Evolutionary conservation across 2,329 filamentous ascomycete genomes (phyloP).

Genomic region (Teratosphaeria zuluensis): DNA sequence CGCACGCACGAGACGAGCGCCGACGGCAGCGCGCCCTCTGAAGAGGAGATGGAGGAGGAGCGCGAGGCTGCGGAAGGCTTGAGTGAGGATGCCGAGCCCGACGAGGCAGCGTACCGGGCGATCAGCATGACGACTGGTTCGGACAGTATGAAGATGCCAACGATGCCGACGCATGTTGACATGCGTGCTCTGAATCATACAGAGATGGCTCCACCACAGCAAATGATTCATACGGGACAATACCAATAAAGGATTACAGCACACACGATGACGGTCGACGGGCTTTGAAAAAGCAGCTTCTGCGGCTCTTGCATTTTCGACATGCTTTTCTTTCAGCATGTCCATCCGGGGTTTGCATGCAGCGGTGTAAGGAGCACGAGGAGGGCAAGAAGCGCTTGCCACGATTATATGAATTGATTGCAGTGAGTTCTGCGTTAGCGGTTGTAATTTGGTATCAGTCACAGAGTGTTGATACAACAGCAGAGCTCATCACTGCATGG

Average conservation of each 20-base stretch:
- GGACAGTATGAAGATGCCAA: conserved; percentile 22
- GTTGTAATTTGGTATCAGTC: not conserved
- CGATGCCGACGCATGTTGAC: conserved; percentile 26
- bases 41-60: conserved; percentile 81
- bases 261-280: not conserved
- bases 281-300: not conserved
- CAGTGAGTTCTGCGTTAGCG: not conserved
- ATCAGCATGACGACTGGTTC: conserved; percentile 19
- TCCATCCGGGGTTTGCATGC: not conserved
- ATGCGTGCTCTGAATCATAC: conserved; percentile 24
- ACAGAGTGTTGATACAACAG: not conserved
- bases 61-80: conserved; percentile 76
- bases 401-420: not conserved
- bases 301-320: not conserved
- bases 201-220: conserved; percentile 34
- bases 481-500: not conserved
- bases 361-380: not conserved
- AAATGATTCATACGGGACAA: conserved; percentile 35
- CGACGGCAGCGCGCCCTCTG: conserved; percentile 55
- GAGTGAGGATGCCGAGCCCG: conserved; percentile 50
- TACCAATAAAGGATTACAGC: conserved; percentile 22
- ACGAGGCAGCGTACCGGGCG: conserved; percentile 17
- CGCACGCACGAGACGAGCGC: conserved; percentile 71
- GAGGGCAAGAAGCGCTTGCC: not conserved
- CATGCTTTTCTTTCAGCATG: not conserved